phyloP scores from a whole-genome alignment of 306 rosid genomes.

The Trifolium pratense region DNA sequence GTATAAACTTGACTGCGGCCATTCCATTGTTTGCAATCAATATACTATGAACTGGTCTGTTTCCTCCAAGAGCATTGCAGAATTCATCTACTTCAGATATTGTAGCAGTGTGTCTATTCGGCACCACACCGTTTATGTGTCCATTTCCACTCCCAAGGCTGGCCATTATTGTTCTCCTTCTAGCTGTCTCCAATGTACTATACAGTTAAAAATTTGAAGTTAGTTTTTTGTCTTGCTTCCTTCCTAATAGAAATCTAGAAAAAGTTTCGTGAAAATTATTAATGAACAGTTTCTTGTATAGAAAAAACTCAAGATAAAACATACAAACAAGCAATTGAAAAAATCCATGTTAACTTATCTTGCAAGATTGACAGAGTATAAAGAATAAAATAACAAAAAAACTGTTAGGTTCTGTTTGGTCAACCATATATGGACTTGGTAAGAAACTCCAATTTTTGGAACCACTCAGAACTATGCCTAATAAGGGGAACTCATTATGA shows the following conservation, averaged over 20 bases:
- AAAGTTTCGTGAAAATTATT: conserved; percentile 15
- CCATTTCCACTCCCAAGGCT: conserved; percentile 65
- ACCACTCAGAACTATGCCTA: conserved; percentile 34
- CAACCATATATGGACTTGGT: conserved; percentile 41
- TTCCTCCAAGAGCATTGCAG: conserved; percentile 89
- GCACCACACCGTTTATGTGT: conserved; percentile 53
- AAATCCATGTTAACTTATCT: conserved; percentile 29
- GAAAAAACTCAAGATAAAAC: conserved; percentile 42
- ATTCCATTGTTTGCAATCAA: conserved; percentile 98
- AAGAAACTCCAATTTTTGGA: conserved; percentile 35
- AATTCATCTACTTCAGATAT: conserved; percentile 75
- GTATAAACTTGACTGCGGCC: conserved; percentile 99
- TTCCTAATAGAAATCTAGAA: conserved; percentile 23
- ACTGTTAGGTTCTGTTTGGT: conserved; percentile 38
- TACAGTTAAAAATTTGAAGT: conserved; percentile 35
- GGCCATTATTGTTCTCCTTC: conserved; percentile 55
- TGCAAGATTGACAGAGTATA: conserved; percentile 18
- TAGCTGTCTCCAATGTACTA: conserved; percentile 61
- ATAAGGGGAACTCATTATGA: conserved; percentile 30
- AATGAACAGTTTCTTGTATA: conserved; percentile 27
- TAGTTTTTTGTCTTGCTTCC: conserved; percentile 8
- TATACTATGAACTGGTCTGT: conserved; percentile 93
- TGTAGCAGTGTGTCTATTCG: conserved; percentile 70
- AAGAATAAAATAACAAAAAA: conserved; percentile 6
- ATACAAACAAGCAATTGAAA: conserved; percentile 28